These are phyloP conservation scores for Cordyceps militaris DNA, from an alignment of 2,329 filamentous ascomycete species.

Conservation along the genomic window DNA sequence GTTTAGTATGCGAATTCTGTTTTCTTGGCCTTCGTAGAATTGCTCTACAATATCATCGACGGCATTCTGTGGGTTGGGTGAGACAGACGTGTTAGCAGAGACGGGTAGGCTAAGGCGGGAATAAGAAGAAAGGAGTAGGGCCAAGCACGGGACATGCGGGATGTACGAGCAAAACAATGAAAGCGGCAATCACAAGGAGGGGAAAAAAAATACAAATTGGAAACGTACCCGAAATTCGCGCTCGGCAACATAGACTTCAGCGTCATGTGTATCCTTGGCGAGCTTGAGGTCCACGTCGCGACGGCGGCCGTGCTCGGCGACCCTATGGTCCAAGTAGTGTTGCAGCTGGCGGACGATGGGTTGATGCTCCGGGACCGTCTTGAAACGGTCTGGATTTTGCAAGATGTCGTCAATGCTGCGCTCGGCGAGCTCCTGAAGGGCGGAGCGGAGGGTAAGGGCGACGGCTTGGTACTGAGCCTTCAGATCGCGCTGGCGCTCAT, in stretches of 20 bases:
- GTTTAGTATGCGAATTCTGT: slow-evolving; percentile 39
- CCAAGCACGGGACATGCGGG: not conserved
- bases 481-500: slow-evolving; percentile 59
- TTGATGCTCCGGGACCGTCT: slow-evolving; percentile 46
- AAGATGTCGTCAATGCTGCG: slow-evolving; percentile 51
- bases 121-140: slow-evolving; percentile 14
- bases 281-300: slow-evolving; percentile 29
- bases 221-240: slow-evolving; percentile 33
- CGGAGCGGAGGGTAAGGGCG: slow-evolving; percentile 54
- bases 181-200: not conserved
- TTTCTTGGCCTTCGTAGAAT: slow-evolving; percentile 40
- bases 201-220: slow-evolving; percentile 1
- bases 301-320: slow-evolving; percentile 25
- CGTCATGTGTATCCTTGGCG: slow-evolving; percentile 32
- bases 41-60: slow-evolving; percentile 32
- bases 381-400: slow-evolving; percentile 45
- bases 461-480: slow-evolving; percentile 59
- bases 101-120: not conserved
- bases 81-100: slow-evolving; percentile 2
- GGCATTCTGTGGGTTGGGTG: slow-evolving; percentile 26
- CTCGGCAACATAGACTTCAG: slow-evolving; percentile 27
- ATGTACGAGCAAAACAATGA: not conserved
- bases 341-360: slow-evolving; percentile 44
- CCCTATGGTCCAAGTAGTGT: slow-evolving; percentile 24
- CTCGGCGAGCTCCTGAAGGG: slow-evolving; percentile 58